Conservation (phyloP, 768 basidiomycete species). For the Lactarius evosmus region DNA sequence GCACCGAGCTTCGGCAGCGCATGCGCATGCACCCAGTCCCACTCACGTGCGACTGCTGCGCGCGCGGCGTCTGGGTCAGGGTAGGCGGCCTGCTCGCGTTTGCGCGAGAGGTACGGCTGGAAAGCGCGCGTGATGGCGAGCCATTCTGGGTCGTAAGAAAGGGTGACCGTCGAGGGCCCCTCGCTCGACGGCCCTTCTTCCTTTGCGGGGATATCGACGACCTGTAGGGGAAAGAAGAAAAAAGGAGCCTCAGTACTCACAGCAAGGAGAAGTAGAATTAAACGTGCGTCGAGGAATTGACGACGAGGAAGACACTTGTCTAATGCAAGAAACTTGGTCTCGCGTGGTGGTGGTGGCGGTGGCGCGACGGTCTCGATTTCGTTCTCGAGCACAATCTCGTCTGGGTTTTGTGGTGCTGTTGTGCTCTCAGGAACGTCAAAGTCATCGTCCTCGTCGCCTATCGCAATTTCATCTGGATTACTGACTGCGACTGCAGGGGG, state of each 20-base stretch:
- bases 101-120: conserved; percentile 68
- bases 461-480: conserved; percentile 52
- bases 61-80: conserved; percentile 54
- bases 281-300: conserved; percentile 69
- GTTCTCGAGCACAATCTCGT: conserved; percentile 50
- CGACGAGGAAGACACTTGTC: conserved; percentile 60
- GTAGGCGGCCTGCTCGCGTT: conserved; percentile 48
- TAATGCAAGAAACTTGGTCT: conserved; percentile 82
- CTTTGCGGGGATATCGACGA: conserved; percentile 56
- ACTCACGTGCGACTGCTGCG: conserved; percentile 53
- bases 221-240: conserved; percentile 40
- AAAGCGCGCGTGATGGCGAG: conserved; percentile 60
- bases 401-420: conserved; percentile 38
- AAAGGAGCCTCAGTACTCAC: not conserved
- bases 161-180: conserved; percentile 31
- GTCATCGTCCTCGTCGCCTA: conserved; percentile 42
- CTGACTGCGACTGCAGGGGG: conserved; percentile 6
- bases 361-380: conserved; percentile 42
- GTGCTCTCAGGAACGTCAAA: not conserved
- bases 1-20: conserved; percentile 37
- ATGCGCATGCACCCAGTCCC: conserved; percentile 66
- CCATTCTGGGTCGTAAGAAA: conserved; percentile 61
- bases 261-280: too few species aligned
- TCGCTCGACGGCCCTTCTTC: conserved; percentile 21
- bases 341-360: conserved; percentile 34